Base-by-base conservation (phyloP, 2,329 filamentous ascomycete species). In the Aspergillus awamori region DNA sequence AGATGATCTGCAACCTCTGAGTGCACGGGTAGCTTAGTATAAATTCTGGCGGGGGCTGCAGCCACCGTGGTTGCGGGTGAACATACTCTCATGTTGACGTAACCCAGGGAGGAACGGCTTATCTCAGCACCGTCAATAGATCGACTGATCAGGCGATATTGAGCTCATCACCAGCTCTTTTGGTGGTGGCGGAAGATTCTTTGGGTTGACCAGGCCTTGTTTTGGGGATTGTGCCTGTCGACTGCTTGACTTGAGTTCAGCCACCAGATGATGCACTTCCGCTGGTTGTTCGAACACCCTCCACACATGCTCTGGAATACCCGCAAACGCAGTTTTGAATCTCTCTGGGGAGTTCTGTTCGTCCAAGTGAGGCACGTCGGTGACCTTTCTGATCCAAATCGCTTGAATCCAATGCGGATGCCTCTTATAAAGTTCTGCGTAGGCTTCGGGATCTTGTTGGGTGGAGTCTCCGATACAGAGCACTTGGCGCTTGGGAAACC, bases 391-490 rank as follows among this genome's bases (percentile, higher is more conserved):
- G 69, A 97, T 96, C 65, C 91, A 89, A 51, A 98, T 95, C 11
- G 90, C 84, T 63, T 86, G 86, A 63, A 97, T 86, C 92, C 93
- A 97, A 6, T 84, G 86, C 0, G 89, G 88, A 64, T 88, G 86
- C 53, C 83, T 82, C 56, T 87, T 75, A 63, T 84, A 93, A 77
- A 92, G 87, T 67, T 93, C 88, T 28, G 89, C 93, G 72, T 97
- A 98, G 0, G 91, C 87, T 74, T 98, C 94, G 0, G 94, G 93
- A 69, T 98, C 94, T 26, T 87, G 89, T 77, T 97, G 94, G 0
- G 93, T 97, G 41, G 89, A 94, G 77, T 98, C 94, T 0, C 94
- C 94, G 65, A 98, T 88, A 67, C 89, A 89, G 64, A 98, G 86
- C 78, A 96, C 89, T 69, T 89, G 90, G 62, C 91, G 83, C 67